phyloP scores from a whole-genome alignment of 371 early-diverging fungal genomes.

The Mucor racemosus region DNA sequence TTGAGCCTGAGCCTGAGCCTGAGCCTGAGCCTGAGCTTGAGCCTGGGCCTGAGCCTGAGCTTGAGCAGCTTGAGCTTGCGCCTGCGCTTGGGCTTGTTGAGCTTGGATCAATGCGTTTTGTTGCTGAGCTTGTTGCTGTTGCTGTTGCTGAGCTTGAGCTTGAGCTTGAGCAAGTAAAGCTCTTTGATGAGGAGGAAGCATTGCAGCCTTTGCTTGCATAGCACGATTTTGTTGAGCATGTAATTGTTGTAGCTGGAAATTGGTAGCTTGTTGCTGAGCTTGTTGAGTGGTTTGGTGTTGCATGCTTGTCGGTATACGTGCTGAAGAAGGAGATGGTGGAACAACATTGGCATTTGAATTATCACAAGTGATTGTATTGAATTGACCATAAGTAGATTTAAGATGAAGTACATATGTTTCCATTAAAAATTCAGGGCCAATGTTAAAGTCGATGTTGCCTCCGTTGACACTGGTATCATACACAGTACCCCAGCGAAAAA shows the following conservation, averaged over 20 bases:
- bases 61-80: conserved; percentile 31
- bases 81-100: conserved; percentile 39
- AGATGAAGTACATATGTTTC: conserved; percentile 60
- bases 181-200: conserved; percentile 34
- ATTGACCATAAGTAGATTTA: conserved; percentile 57
- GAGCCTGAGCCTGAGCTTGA: conserved; percentile 22
- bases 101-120: conserved; percentile 11
- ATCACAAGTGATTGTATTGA: conserved; percentile 58
- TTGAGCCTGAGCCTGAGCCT: conserved; percentile 19
- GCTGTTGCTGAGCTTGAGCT: conserved; percentile 23
- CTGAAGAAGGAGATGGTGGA: conserved; percentile 51
- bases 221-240: conserved; percentile 46
- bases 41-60: conserved; percentile 30
- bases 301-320: conserved; percentile 38
- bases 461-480: conserved; percentile 62
- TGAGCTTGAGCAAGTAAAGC: conserved; percentile 22
- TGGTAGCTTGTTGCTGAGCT: conserved; percentile 28
- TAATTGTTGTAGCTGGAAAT: conserved; percentile 43
- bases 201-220: conserved; percentile 40
- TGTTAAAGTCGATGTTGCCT: conserved; percentile 59
- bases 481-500: conserved; percentile 64
- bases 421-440: conserved; percentile 64
- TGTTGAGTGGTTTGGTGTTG: conserved; percentile 33
- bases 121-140: conserved; percentile 16
- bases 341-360: conserved; percentile 55